Base-by-base conservation (phyloP, 441 rosid genomes). In the Populus hybrid region DNA sequence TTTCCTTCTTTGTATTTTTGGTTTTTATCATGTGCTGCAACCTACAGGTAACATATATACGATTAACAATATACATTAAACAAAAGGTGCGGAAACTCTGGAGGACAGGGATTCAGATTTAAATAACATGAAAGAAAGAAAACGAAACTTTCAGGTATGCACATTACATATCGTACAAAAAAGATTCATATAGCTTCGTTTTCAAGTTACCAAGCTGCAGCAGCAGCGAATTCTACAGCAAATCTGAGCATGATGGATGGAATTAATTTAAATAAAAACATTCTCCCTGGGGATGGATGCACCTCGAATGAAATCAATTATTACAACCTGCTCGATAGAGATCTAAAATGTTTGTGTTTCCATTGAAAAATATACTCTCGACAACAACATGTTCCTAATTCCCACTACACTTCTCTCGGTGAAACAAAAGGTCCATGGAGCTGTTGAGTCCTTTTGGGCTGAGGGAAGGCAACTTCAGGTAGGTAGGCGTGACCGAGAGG, bases 1-100 rank as follows among this genome's bases (percentile, higher is more conserved):
- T 87, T 89, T 63, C 90, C 92, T 83, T 86, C 89, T 78, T 89
- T 87, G 80, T 89, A 86, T 74, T 83, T 82, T 33, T 89, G 90
- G 79, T 61, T 77, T 81, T 83, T 78, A 9, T 86, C 92, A 64
- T 85, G 88, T 4, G 90, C 88, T 0, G 68, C 74, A 72, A 86
- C 85, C 90, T 87, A 53, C 79, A 83, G 50, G 21, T 26, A 64
- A 18, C 33, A n/a, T 24, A 5, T 2, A n/a, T 24, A 33, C 2
- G 23, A 36, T 23, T 5, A 21, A 9, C 2, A 33, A 20, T 21
- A 7, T 7, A 59, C 8, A 36, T 65, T 18, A 24, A 45, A 7
- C 20, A 1, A 7, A 2, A 26, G 74, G 40, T 50, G 4, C 4
- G 11, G 20, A 45, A 14, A 16, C 56, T 45, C 20, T 14, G 11